A percentile compares a stretch with the other conserved stretches of the same genome.
Evolutionary conservation across 78 protist genomes (phyloP).

Genomic region (Chrysochromulina parva): DNA sequence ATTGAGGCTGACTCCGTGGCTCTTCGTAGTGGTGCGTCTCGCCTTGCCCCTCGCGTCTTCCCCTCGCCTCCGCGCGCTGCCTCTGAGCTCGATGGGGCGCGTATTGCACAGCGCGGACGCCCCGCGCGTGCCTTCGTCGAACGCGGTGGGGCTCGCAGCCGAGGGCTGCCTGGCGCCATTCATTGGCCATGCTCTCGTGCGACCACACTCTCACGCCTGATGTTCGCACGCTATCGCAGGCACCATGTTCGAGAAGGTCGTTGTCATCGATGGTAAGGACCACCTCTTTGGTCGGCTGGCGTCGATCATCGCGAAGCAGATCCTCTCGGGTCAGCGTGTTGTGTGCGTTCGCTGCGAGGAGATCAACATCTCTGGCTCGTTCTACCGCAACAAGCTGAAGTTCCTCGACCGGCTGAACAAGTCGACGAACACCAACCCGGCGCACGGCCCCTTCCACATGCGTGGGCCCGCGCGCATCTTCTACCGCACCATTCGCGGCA

Average conservation of each 20-base stretch:
- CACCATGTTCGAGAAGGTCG: slow-evolving; percentile 32
- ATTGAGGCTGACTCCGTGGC: too few species aligned
- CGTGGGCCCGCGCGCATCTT: slow-evolving; percentile 95
- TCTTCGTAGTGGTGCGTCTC: too few species aligned
- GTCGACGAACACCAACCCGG: slow-evolving; percentile 92
- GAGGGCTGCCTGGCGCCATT: neutral
- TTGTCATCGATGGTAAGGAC: slow-evolving; percentile 90
- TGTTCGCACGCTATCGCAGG: too few species aligned
- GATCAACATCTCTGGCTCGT: slow-evolving; percentile 83
- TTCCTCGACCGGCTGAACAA: slow-evolving; percentile 76
- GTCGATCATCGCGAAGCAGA: slow-evolving; percentile 95
- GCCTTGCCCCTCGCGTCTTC: too few species aligned
- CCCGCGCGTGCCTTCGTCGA: neutral
- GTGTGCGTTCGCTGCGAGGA: slow-evolving; percentile 94
- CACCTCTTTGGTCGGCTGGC: slow-evolving; percentile 99
- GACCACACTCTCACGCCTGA: too few species aligned
- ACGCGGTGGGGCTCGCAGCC: neutral
- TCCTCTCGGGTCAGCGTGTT: slow-evolving; percentile 89
- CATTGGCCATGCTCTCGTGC: neutral
- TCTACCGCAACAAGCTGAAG: slow-evolving; percentile 93
- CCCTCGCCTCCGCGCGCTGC: neutral
- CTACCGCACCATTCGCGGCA: slow-evolving; percentile 94
- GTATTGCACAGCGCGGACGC: neutral
- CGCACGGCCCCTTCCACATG: slow-evolving; percentile 92
- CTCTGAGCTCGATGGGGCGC: neutral